Evolutionary conservation across 2,329 filamentous ascomycete species (phyloP).

Genomic region (Colletotrichum cuscutae): DNA sequence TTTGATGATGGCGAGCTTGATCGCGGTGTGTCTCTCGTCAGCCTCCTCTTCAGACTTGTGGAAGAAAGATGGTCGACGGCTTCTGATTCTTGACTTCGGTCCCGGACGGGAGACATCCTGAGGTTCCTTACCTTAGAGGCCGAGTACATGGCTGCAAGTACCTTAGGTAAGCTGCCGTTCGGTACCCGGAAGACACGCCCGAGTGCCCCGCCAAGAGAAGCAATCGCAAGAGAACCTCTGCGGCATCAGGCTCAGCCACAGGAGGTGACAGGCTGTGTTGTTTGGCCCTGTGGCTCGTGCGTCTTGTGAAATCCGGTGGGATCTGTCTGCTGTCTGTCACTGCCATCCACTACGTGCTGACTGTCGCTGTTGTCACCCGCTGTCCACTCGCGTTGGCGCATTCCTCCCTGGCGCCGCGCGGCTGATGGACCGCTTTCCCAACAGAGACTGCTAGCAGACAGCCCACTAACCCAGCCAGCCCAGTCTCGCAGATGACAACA

Average conservation of each 20-base stretch:
- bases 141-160: background rate
- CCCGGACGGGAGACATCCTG: slow-evolving; percentile 11
- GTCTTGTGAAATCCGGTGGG: slow-evolving; percentile 13
- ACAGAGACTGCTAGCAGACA: slow-evolving; percentile 9
- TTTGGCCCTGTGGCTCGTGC: slow-evolving; percentile 28
- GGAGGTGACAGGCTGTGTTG: slow-evolving; percentile 1
- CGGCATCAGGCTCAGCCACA: slow-evolving; percentile 15
- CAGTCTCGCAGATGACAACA: slow-evolving; percentile 13
- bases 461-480: slow-evolving; percentile 8
- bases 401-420: slow-evolving; percentile 31
- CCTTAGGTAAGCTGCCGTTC: background rate
- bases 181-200: background rate
- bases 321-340: background rate
- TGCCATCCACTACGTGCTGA: too few species aligned
- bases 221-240: background rate
- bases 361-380: slow-evolving; percentile 13
- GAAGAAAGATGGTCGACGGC: background rate
- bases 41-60: background rate
- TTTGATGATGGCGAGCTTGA: background rate
- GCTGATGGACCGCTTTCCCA: slow-evolving; percentile 21
- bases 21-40: background rate
- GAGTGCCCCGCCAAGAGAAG: slow-evolving; percentile 7
- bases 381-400: slow-evolving; percentile 27
- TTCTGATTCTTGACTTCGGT: slow-evolving; percentile 10
- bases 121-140: background rate